phyloP scores from a whole-genome alignment of 2,329 filamentous ascomycete genomes.

The Pseudocercospora vitis region DNA sequence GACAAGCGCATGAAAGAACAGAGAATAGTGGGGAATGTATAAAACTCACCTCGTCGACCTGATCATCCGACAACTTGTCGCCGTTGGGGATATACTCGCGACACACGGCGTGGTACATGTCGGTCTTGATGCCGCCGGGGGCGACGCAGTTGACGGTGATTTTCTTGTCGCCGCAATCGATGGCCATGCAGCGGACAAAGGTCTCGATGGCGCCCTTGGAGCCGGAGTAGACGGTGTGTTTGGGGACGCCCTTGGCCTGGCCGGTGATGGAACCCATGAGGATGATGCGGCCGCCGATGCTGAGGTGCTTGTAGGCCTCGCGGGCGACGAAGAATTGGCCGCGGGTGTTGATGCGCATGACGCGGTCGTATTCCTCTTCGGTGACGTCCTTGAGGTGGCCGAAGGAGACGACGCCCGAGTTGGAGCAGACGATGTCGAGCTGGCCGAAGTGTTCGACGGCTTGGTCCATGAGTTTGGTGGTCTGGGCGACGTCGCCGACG shows the following conservation, averaged over 20 bases:
- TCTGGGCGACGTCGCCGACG: constrained; percentile 64
- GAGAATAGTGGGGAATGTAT: not conserved
- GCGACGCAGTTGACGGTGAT: constrained; percentile 62
- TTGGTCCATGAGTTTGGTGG: constrained; percentile 62
- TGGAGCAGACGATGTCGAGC: constrained; percentile 69
- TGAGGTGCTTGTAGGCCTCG: constrained; percentile 56
- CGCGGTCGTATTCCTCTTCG: constrained; percentile 58
- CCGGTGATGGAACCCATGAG: constrained; percentile 58
- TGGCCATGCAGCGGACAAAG: constrained; percentile 56
- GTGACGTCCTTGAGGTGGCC: constrained; percentile 56
- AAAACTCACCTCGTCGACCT: constrained; percentile 54
- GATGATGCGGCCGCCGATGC: constrained; percentile 54
- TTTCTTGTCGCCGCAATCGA: constrained; percentile 56
- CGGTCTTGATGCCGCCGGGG: constrained; percentile 56
- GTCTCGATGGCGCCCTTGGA: constrained; percentile 57
- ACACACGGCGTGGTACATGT: constrained; percentile 64
- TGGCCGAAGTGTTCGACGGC: constrained; percentile 64
- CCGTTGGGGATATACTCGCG: constrained; percentile 62
- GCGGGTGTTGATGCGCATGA: constrained; percentile 62
- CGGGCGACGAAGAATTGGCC: constrained; percentile 64
- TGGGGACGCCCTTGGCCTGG: constrained; percentile 57
- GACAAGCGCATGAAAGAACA: too few relatives aligned
- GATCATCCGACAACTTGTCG: constrained; percentile 56
- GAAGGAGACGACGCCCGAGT: constrained; percentile 60
- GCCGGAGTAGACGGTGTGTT: constrained; percentile 56